Evolutionary conservation across 2,329 filamentous ascomycete species (phyloP).

Genomic region (Aspergillus aculeatus): DNA sequence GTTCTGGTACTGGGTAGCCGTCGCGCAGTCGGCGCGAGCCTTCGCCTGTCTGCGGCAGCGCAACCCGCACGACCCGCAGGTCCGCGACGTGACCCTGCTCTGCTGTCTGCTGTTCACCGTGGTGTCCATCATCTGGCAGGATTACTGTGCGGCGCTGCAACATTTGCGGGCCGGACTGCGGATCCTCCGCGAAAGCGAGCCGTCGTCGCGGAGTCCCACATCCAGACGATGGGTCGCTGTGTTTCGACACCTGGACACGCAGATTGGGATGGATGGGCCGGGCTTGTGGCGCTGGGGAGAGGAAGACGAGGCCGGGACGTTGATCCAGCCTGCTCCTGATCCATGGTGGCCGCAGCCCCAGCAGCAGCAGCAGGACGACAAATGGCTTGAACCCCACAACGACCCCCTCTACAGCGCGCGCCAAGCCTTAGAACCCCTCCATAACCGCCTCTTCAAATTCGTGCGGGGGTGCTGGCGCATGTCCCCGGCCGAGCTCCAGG

Average conservation of each 20-base stretch:
- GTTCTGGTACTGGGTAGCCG: background rate
- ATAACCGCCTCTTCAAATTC: background rate
- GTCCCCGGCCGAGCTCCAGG: background rate
- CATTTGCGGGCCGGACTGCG: background rate
- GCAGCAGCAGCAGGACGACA: background rate
- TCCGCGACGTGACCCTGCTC: background rate
- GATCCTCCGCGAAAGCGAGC: background rate
- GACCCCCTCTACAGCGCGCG: background rate
- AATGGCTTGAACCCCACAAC: too few relatives aligned
- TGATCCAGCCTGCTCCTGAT: background rate
- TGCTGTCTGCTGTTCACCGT: slow-evolving; percentile 6
- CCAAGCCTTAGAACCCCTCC: background rate
- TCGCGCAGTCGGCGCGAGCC: background rate
- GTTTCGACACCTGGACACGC: slow-evolving; percentile 1
- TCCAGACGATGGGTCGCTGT: background rate
- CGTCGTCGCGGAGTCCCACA: background rate
- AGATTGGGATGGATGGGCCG: background rate
- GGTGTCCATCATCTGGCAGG: background rate
- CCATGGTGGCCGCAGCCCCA: background rate
- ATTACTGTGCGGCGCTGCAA: background rate
- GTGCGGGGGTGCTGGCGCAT: background rate
- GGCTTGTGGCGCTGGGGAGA: background rate
- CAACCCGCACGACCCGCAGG: background rate
- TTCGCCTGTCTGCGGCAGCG: background rate
- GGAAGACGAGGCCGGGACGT: background rate